Evolutionary conservation across 495 filamentous ascomycete species (phyloP), one percentile per base, ranked within the genome.

Genomic region (Annulohypoxylon nitens): DNA sequence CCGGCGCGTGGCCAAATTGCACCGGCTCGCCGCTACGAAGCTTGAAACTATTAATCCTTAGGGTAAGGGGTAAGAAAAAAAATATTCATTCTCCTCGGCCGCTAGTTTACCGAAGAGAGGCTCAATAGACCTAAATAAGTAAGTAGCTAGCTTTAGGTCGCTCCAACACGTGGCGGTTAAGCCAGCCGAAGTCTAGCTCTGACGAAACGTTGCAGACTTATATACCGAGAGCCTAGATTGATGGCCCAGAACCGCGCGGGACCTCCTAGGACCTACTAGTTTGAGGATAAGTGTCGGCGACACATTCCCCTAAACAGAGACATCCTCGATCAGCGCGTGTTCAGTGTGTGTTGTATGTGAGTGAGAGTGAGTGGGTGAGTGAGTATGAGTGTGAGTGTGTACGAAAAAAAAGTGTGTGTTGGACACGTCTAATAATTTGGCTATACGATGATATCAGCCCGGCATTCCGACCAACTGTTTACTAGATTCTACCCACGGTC

Each of bases 181-280:
- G 26, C 48, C 37, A 63, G 39, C 63, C 57, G 41, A 62, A 57
- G 55, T 70, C 67, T 62, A 57, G 61, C 26, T 53, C 58, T 30
- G 58, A 70, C 25, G 72, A 70, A 75, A 75, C 72, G 72, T 75
- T 75, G 72, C 67, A 75, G 66, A 71, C 63, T 63, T 34, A 62
- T 70, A 70, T 64, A 67, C 63, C 53, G 67, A 74, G 50, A 63
- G 43, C 57, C 71, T 58, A 70, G 45, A 30, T 61, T 30, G 60
- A 55, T 67, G n/a, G 67, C 45, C 67, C 39, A 69, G 66, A 59
- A 69, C 43, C 9, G 37, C 63, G 43, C n/a, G 16, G 5, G 48
- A 74, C 66, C 57, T 66, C 37, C 71, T 67, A 16, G 11, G 48
- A 74, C 66, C 61, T 66, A 48, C 71, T 67, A 16, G 50, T 65